Evolutionary conservation across 2,329 filamentous ascomycete species (phyloP).

Genomic region (Gyromitra esculenta): DNA sequence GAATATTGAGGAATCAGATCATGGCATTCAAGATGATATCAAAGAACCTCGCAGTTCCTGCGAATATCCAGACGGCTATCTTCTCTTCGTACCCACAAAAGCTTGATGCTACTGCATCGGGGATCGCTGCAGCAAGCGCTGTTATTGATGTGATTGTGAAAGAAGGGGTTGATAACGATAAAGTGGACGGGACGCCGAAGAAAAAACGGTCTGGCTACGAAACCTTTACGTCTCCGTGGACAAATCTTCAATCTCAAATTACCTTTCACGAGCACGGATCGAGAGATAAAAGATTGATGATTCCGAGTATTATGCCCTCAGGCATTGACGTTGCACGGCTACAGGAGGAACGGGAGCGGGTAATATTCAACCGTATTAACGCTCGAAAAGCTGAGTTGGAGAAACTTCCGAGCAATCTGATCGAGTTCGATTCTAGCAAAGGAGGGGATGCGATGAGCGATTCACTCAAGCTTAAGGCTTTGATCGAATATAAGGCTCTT

Average conservation of each 20-base stretch:
- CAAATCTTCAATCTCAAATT: slow-evolving; percentile 68
- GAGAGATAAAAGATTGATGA: slow-evolving; percentile 78
- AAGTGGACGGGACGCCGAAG: slow-evolving; percentile 59
- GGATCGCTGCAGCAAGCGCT: slow-evolving; percentile 61
- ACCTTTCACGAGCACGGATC: slow-evolving; percentile 81
- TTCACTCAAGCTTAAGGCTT: slow-evolving; percentile 82
- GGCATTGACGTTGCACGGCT: slow-evolving; percentile 88
- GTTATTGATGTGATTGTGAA: slow-evolving; percentile 59
- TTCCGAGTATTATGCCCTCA: slow-evolving; percentile 87
- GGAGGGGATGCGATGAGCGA: slow-evolving; percentile 68
- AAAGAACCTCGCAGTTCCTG: slow-evolving; percentile 84
- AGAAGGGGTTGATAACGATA: slow-evolving; percentile 56
- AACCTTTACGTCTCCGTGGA: slow-evolving; percentile 78
- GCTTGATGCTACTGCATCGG: slow-evolving; percentile 67
- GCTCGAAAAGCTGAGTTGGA: slow-evolving; percentile 86
- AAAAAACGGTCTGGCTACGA: slow-evolving; percentile 67
- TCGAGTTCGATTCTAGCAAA: slow-evolving; percentile 72
- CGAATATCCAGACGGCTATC: slow-evolving; percentile 81
- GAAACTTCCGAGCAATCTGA: slow-evolving; percentile 82
- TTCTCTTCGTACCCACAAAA: slow-evolving; percentile 75
- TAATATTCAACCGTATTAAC: slow-evolving; percentile 88
- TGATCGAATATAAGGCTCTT: slow-evolving; percentile 95
- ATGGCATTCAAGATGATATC: slow-evolving; percentile 88
- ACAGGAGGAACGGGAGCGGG: slow-evolving; percentile 84
- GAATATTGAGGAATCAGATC: slow-evolving; percentile 83